Conservation (phyloP, 2,329 filamentous ascomycete genomes). For the Penicillium sp. region DNA sequence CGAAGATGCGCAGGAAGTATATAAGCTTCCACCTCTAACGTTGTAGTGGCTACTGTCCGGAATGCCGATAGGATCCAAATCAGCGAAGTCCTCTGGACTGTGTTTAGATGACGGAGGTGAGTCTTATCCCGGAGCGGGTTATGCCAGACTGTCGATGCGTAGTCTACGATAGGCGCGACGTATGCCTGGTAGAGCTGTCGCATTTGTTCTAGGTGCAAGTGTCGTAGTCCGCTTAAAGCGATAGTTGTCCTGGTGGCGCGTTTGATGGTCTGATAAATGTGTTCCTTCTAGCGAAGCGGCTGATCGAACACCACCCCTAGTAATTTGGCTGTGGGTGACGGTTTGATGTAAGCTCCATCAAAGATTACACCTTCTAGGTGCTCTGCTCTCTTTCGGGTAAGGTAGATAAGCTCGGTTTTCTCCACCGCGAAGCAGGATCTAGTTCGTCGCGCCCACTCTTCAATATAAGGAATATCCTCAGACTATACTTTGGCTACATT, state of each 20-base stretch:
- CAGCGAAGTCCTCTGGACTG: conserved; percentile 23
- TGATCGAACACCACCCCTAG: conserved; percentile 28
- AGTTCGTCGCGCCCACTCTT: too few species aligned
- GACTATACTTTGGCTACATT: too few species aligned
- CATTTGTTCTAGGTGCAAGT: conserved; percentile 25
- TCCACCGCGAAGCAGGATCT: too few species aligned
- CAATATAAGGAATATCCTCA: too few species aligned
- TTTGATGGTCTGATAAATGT: conserved; percentile 21
- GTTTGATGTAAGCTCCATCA: too few species aligned
- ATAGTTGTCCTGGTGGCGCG: conserved; percentile 17
- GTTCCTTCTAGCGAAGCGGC: conserved; percentile 21
- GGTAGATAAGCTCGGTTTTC: too few species aligned
- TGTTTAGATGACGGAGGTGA: conserved; percentile 19
- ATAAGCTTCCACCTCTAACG: conserved; percentile 25
- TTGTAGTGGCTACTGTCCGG: conserved; percentile 17
- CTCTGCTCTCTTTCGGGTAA: too few species aligned
- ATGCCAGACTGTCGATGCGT: conserved; percentile 27
- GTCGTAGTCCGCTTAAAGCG: conserved; percentile 17
- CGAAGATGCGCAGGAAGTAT: conserved; percentile 16
- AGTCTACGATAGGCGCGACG: conserved; percentile 23
- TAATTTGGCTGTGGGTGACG: conserved; percentile 21
- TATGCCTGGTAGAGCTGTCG: conserved; percentile 27
- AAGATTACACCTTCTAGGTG: too few species aligned
- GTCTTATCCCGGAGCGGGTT: conserved; percentile 22
- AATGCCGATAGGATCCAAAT: conserved; percentile 25